phyloP scores from a whole-genome alignment of 176 grass and related monocot genomes.

The Chloris gayana region DNA sequence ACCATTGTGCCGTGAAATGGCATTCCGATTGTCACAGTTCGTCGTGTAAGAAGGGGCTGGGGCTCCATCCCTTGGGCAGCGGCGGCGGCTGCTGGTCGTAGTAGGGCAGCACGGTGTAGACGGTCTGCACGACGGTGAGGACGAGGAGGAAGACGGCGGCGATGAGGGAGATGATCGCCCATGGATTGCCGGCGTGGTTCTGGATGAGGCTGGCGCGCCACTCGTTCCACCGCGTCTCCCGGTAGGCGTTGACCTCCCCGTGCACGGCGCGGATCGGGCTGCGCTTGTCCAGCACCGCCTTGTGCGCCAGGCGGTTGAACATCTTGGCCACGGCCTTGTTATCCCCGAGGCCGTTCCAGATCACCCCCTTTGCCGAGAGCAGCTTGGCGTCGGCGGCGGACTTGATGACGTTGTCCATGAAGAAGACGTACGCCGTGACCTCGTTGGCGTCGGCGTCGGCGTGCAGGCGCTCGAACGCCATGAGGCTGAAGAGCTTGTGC shows the following conservation, averaged over 20 bases:
- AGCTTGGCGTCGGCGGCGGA: constrained; percentile 62
- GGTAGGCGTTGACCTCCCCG: constrained; percentile 42
- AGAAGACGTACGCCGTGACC: constrained; percentile 74
- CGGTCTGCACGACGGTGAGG: constrained; percentile 52
- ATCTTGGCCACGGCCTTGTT: constrained; percentile 48
- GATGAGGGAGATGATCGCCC: constrained; percentile 51
- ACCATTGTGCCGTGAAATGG: too few species aligned
- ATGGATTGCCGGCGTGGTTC: constrained; percentile 52
- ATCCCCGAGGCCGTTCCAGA: constrained; percentile 37
- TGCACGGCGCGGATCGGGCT: constrained; percentile 35
- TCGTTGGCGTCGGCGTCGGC: constrained; percentile 53
- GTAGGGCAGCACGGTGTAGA: constrained; percentile 45
- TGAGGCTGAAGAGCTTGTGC: constrained; percentile 75
- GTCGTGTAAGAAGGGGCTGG: too few species aligned
- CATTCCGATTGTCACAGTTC: too few species aligned
- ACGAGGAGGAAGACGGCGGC: constrained; percentile 44
- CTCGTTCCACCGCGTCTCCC: constrained; percentile 40
- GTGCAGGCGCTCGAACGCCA: constrained; percentile 81
- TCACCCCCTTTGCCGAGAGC: constrained; percentile 33
- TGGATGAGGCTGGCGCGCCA: constrained; percentile 55
- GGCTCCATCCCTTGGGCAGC: too few species aligned
- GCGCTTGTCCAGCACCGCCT: constrained; percentile 25
- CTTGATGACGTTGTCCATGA: constrained; percentile 87
- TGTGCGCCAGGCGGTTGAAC: constrained; percentile 41
- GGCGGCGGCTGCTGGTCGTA: not conserved